Evolutionary conservation across 1,284 basidiomycete genomes (phyloP), one percentile per base, ranked within the genome.

Genomic region (Fomitopsis palustris): DNA sequence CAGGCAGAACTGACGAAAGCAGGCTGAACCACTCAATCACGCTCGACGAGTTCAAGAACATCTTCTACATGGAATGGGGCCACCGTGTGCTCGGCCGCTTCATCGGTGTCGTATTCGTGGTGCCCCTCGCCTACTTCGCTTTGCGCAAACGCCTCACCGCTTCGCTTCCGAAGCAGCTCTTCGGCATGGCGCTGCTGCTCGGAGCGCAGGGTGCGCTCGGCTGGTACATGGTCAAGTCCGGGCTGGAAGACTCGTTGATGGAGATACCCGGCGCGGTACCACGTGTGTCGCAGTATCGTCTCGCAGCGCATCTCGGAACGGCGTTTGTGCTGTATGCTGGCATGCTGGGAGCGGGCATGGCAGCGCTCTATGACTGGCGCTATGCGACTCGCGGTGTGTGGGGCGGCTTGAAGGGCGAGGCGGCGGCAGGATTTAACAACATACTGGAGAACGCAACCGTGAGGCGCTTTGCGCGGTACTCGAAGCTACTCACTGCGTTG

Each of bases 191-290:
- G 0, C 72, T 86, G 0, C 85, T 97, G 51, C 89, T 98, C 56
- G 96, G 93, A 25, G 87, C 87, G 35, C 93, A 99, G 74, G 97
- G 97, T 41, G 84, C 86, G 17, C 81, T 99, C 21, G 97, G 97
- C 29, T 99, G 97, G 97, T 97, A 97, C 80, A 99, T 99, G 97
- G 97, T 99, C 62, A 93, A 97, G 72, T 96, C 94, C 10, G 97
- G 97, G 1, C 80, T 99, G 12, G 91, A 95, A 67, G 86, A 93
- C 59, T 83, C 90, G 19, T 79, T 95, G 59, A 80, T 97, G 76
- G 83, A 87, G 12, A 89, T 82, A 19, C 92, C 92, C 16, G 88
- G 87, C n/a, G 86, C 88, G 14, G 88, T 95, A 9, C 94, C 97
- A 1, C 88, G 97, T 1, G 97, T 99, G 16, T 96, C 93, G 37